Evolutionary conservation across 495 filamentous ascomycete species (phyloP).

Genomic region (Tuber brumale): DNA sequence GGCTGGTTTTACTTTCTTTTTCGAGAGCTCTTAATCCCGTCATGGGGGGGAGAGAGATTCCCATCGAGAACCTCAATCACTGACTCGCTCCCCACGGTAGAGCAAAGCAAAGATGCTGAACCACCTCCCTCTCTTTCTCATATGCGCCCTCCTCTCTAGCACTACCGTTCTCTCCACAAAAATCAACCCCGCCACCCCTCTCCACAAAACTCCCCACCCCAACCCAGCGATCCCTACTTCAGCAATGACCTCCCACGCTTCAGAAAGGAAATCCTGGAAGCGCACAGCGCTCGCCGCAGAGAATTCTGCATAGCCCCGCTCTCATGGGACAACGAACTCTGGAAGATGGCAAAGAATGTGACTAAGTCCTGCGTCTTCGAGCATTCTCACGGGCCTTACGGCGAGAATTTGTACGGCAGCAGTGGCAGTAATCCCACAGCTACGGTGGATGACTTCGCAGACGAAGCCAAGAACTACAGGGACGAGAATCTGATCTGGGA

Average conservation of each 20-base stretch:
- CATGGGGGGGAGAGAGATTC: neutral
- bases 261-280: slow-evolving; percentile 3
- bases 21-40: neutral
- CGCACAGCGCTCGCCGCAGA: slow-evolving; percentile 4
- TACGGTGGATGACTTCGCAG: slow-evolving; percentile 61
- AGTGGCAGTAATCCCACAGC: slow-evolving; percentile 56
- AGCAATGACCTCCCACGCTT: neutral
- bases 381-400: slow-evolving; percentile 42
- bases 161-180: neutral
- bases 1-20: neutral
- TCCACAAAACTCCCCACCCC: neutral
- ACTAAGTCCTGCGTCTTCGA: slow-evolving; percentile 2
- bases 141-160: neutral
- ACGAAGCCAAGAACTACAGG: slow-evolving; percentile 54
- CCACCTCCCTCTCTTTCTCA: slow-evolving; percentile 1
- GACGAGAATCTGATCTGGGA: slow-evolving; percentile 35
- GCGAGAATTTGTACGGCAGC: slow-evolving; percentile 66
- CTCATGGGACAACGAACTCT: slow-evolving; percentile 11
- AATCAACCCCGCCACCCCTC: neutral
- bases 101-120: neutral
- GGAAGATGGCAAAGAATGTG: slow-evolving; percentile 7
- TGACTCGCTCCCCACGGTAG: neutral
- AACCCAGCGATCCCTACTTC: too few relatives aligned
- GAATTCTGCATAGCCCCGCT: neutral
- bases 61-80: neutral